Percentiles rank a stretch among this genome's conserved stretches.
phyloP scores from a whole-genome alignment of 805 yeast species.

The Starmerella riodocensis region DNA sequence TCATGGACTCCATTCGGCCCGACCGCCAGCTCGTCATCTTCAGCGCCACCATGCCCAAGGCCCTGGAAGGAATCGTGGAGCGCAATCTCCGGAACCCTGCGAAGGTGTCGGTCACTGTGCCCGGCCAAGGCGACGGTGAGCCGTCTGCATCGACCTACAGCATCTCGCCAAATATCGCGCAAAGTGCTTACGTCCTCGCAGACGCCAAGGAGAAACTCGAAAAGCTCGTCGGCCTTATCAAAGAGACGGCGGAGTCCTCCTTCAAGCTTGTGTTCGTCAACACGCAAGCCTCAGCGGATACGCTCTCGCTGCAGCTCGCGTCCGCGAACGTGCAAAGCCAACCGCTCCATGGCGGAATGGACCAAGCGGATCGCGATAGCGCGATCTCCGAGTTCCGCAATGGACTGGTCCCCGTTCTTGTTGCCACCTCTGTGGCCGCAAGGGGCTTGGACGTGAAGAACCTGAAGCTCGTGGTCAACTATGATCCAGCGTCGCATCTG shows the following conservation, averaged over 20 bases:
- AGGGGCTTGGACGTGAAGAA: conserved; percentile 90
- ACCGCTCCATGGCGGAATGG: conserved; percentile 85
- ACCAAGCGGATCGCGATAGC: conserved; percentile 64
- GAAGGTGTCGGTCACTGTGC: conserved; percentile 67
- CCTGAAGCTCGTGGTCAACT: conserved; percentile 67
- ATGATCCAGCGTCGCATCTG: conserved; percentile 70
- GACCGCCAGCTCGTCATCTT: conserved; percentile 82
- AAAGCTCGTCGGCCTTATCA: conserved; percentile 40
- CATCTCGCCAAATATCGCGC: conserved; percentile 63
- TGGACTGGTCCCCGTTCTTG: conserved; percentile 46
- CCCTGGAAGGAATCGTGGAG: conserved; percentile 62
- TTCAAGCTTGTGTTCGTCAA: conserved; percentile 67
- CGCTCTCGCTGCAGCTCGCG: conserved; percentile 41
- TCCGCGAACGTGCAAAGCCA: conserved; percentile 44
- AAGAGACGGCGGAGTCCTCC: not conserved
- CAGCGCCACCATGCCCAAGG: conserved; percentile 84
- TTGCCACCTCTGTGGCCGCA: conserved; percentile 92
- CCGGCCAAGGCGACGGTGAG: conserved; percentile 34
- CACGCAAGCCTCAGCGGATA: conserved; percentile 76
- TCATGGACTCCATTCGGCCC: conserved; percentile 62
- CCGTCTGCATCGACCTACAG: conserved; percentile 25
- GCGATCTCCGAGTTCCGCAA: conserved; percentile 58
- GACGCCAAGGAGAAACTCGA: conserved; percentile 36
- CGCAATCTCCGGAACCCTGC: conserved; percentile 51
- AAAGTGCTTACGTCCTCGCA: conserved; percentile 24